Conservation (phyloP, 2,329 filamentous ascomycete species). For the Colletotrichum tofieldiae region DNA sequence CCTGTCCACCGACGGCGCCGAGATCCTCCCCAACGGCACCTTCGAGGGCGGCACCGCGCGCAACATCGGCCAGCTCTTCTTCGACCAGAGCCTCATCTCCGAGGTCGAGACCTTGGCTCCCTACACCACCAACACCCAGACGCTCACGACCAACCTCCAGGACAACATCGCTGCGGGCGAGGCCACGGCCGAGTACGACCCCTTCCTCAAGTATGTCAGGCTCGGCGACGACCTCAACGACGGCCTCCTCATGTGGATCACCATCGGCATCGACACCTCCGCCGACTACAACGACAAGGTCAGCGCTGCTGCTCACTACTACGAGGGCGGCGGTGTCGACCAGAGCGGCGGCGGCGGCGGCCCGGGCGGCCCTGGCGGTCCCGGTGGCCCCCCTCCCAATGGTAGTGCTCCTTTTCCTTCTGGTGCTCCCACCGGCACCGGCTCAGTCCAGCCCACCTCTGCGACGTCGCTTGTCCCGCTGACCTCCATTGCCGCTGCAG, state of each 20-base stretch:
- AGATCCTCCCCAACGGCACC: slow-evolving; percentile 52
- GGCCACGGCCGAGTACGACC: slow-evolving; percentile 62
- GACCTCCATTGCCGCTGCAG: not conserved
- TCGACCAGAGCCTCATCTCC: slow-evolving; percentile 35
- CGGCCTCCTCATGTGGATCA: slow-evolving; percentile 70
- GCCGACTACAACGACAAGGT: slow-evolving; percentile 40
- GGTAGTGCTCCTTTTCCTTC: slow-evolving; percentile 2
- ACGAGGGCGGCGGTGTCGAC: slow-evolving; percentile 39
- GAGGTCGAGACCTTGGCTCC: slow-evolving; percentile 65
- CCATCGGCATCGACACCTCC: slow-evolving; percentile 63
- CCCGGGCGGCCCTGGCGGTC: slow-evolving; percentile 25
- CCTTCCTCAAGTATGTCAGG: slow-evolving; percentile 71
- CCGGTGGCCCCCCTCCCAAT: slow-evolving; percentile 5
- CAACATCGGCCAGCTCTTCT: slow-evolving; percentile 48
- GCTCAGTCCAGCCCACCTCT: not conserved
- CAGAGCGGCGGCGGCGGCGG: slow-evolving; percentile 26
- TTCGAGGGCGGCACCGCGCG: slow-evolving; percentile 51
- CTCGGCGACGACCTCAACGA: slow-evolving; percentile 68
- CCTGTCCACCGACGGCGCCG: slow-evolving; percentile 56
- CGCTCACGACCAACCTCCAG: slow-evolving; percentile 65
- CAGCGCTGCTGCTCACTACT: slow-evolving; percentile 33
- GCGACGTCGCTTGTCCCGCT: not conserved
- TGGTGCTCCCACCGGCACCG: slow-evolving; percentile 10
- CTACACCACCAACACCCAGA: slow-evolving; percentile 63
- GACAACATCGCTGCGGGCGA: slow-evolving; percentile 62